These are phyloP conservation scores for Fusarium succisae DNA, from an alignment of 2,329 filamentous ascomycete species.

Conservation along the genomic window DNA sequence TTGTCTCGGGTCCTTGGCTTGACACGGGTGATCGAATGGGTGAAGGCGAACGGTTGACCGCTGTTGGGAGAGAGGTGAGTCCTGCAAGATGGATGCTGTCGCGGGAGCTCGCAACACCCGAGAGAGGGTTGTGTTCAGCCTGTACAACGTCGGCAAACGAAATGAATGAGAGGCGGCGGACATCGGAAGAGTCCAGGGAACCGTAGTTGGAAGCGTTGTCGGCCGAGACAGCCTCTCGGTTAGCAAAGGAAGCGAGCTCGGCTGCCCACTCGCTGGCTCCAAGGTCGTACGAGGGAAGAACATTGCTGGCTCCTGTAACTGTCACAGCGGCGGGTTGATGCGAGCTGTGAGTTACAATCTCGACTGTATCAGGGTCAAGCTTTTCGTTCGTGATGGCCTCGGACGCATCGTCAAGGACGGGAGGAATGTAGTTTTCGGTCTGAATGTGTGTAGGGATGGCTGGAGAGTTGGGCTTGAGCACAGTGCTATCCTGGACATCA, in stretches of 20 bases:
- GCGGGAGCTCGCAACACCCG: constrained; percentile 61
- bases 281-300: constrained; percentile 52
- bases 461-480: constrained; percentile 75
- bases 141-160: constrained; percentile 97
- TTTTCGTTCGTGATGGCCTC: constrained; percentile 89
- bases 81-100: constrained; percentile 77
- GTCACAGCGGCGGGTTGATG: constrained; percentile 82
- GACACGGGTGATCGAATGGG: constrained; percentile 83
- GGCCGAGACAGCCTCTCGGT: constrained; percentile 54
- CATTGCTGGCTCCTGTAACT: constrained; percentile 62
- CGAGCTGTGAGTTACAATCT: constrained; percentile 87
- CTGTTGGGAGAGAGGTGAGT: constrained; percentile 66
- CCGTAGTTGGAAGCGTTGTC: constrained; percentile 81
- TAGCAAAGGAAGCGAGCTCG: constrained; percentile 64
- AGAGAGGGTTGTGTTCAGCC: constrained; percentile 74
- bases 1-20: constrained; percentile 73
- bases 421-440: constrained; percentile 92
- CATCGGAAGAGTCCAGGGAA: constrained; percentile 76
- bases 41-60: constrained; percentile 76
- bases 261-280: constrained; percentile 63
- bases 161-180: constrained; percentile 90
- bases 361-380: constrained; percentile 86
- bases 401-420: constrained; percentile 90
- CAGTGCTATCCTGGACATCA: constrained; percentile 83
- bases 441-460: constrained; percentile 94